These are phyloP conservation scores for Akanthomyces dipterigenus DNA, from an alignment of 2,329 filamentous ascomycete species.

Conservation along the genomic window DNA sequence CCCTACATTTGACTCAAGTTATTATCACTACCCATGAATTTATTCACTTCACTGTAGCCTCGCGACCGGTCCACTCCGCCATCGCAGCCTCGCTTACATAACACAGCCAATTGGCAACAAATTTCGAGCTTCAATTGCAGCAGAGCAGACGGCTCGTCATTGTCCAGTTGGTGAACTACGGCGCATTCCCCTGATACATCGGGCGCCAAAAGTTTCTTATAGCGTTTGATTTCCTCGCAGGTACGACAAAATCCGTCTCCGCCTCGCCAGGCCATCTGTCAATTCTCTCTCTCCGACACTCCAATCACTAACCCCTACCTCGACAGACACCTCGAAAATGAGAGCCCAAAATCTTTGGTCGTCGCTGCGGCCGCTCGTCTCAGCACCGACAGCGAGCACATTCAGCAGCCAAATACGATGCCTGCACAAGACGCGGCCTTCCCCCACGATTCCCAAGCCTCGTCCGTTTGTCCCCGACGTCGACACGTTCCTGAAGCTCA, in stretches of 20 bases:
- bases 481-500: slow-evolving; percentile 78
- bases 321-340: slow-evolving; percentile 19
- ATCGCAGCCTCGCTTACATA: slow-evolving; percentile 13
- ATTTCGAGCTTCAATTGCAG: slow-evolving; percentile 10
- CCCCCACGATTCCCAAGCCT: slow-evolving; percentile 52
- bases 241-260: neutral
- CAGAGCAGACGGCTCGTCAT: neutral
- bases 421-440: slow-evolving; percentile 34
- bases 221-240: neutral
- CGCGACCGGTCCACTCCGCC: neutral
- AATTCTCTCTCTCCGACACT: neutral
- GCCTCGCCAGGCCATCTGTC: neutral
- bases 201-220: neutral
- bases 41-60: neutral
- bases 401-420: slow-evolving; percentile 31
- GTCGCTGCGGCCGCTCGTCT: slow-evolving; percentile 26
- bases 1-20: neutral
- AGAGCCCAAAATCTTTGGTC: slow-evolving; percentile 26
- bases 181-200: neutral
- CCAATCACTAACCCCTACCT: slow-evolving; percentile 3
- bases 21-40: neutral
- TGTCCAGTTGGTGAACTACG: neutral
- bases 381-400: slow-evolving; percentile 21
- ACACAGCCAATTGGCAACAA: slow-evolving; percentile 6
- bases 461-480: slow-evolving; percentile 84